Percentiles rank a stretch among this genome's conserved stretches.
Evolutionary conservation across 805 yeast genomes (phyloP).

Genomic region (Metschnikowia drakensbergensis): DNA sequence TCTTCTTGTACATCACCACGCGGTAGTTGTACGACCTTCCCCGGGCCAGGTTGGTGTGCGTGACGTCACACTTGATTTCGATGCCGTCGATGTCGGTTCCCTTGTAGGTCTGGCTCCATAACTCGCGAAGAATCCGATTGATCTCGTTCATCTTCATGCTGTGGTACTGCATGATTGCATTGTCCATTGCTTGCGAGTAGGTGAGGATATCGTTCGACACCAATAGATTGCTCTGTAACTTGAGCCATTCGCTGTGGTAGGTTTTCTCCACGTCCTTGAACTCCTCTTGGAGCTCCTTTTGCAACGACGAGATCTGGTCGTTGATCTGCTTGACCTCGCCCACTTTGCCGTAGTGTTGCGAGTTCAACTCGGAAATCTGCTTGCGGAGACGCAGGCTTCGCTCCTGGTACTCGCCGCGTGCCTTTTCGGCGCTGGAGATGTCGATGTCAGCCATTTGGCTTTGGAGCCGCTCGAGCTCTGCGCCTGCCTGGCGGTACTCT

Average conservation of each 20-base stretch:
- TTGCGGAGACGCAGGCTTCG: conserved; percentile 50
- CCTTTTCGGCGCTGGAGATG: conserved; percentile 53
- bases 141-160: conserved; percentile 89
- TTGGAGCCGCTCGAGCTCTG: conserved; percentile 36
- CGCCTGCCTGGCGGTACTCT: conserved; percentile 47
- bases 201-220: conserved; percentile 78
- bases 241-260: conserved; percentile 69
- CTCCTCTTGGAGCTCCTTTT: conserved; percentile 63
- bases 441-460: conserved; percentile 44
- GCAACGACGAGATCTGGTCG: conserved; percentile 57
- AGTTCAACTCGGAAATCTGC: conserved; percentile 51
- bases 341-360: conserved; percentile 64
- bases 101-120: conserved; percentile 91
- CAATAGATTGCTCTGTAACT: conserved; percentile 68
- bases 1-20: conserved; percentile 92
- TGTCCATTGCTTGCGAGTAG: conserved; percentile 81
- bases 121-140: conserved; percentile 78
- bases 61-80: conserved; percentile 74
- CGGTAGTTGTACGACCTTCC: conserved; percentile 81
- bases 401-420: conserved; percentile 58
- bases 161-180: conserved; percentile 91
- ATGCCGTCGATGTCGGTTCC: conserved; percentile 96
- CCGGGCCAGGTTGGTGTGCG: conserved; percentile 37
- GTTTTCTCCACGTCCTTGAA: conserved; percentile 61
- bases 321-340: conserved; percentile 86